Conservation (phyloP, 768 basidiomycete genomes). For the Leucocoprinus leucothites region DNA sequence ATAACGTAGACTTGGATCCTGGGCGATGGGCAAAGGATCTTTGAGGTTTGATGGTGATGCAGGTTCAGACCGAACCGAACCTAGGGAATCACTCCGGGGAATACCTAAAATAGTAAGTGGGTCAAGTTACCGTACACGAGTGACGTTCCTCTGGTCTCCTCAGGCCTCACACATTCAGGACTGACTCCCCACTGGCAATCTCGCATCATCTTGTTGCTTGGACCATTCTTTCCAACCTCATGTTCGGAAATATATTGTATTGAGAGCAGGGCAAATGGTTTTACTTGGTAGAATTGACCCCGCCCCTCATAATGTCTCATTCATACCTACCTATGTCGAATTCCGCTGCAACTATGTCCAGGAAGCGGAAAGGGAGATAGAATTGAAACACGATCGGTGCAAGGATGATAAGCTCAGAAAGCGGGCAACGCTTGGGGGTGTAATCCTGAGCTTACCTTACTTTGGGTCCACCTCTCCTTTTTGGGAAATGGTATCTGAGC, state of each 20-base stretch:
- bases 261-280: not conserved
- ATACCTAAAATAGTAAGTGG: not conserved
- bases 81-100: not conserved
- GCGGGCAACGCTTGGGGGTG: not conserved
- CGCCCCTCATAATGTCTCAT: not conserved
- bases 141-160: not conserved
- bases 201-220: not conserved
- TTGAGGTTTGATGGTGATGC: not conserved
- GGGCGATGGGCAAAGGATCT: constrained; percentile 8
- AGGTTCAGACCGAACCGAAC: not conserved
- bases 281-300: not conserved
- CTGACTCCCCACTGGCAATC: not conserved
- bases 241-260: not conserved
- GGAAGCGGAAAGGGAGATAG: not conserved
- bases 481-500: not conserved
- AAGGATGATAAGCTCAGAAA: not conserved
- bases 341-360: not conserved
- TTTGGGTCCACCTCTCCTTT: not conserved
- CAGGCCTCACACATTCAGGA: too few relatives aligned
- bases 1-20: not conserved
- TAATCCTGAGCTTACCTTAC: constrained; percentile 10
- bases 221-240: not conserved
- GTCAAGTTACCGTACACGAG: constrained; percentile 7
- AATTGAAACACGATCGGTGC: constrained; percentile 10
- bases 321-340: not conserved